A percentile compares a stretch with the other conserved stretches of the same genome.
These are phyloP conservation scores for Toxoplasma gondii DNA, from an alignment of 169 alveolate genomes.

Conservation along the genomic window DNA sequence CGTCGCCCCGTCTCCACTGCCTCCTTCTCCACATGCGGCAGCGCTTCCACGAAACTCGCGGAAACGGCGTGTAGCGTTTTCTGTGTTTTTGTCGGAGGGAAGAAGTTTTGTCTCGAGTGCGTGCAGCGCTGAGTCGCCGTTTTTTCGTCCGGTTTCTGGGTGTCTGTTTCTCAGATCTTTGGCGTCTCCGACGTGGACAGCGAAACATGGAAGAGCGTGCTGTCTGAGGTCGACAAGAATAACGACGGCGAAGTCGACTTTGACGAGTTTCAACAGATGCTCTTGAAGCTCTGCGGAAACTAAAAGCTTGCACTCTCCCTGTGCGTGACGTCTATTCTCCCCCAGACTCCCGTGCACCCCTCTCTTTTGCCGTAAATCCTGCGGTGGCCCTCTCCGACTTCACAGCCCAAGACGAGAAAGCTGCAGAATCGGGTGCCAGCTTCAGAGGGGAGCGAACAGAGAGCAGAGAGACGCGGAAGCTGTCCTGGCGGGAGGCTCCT, in stretches of 20 bases:
- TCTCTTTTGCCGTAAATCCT: not conserved
- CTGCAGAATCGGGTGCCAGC: not conserved
- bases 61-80: no score
- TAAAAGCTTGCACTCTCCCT: not conserved
- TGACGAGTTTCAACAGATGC: slow-evolving; percentile 65
- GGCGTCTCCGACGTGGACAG: slow-evolving; percentile 65
- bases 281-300: slow-evolving; percentile 57
- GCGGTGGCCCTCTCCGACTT: not conserved
- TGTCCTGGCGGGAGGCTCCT: not conserved
- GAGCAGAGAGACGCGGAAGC: not conserved
- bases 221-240: slow-evolving; percentile 65
- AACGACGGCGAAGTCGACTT: slow-evolving; percentile 70
- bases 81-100: no score
- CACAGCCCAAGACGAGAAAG: not conserved
- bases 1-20: no score
- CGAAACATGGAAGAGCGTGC: slow-evolving; percentile 57
- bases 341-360: not conserved
- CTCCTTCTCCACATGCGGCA: no score
- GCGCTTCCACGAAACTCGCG: no score
- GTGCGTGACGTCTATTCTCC: not conserved
- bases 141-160: not conserved
- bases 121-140: no score
- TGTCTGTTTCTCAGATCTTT: slow-evolving; percentile 48
- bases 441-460: no score
- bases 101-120: no score